Evolutionary conservation across 2,329 filamentous ascomycete species (phyloP).

Genomic region (Colletotrichum sp.): DNA sequence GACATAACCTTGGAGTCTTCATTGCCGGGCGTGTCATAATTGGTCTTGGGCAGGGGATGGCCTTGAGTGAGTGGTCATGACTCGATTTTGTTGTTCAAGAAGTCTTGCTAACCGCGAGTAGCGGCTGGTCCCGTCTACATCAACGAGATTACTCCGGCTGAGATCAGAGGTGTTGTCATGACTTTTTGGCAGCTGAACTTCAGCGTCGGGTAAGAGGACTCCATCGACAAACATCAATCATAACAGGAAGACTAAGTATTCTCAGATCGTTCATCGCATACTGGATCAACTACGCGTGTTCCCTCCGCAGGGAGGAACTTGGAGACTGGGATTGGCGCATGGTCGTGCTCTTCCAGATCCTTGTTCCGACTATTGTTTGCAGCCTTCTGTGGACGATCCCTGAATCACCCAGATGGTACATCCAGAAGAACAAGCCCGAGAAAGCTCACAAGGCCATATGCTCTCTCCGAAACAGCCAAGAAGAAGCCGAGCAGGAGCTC

Average conservation of each 20-base stretch:
- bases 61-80: constrained; percentile 52
- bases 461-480: constrained; percentile 65
- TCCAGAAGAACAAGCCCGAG: constrained; percentile 64
- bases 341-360: constrained; percentile 73
- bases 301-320: constrained; percentile 55
- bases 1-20: constrained; percentile 62
- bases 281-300: constrained; percentile 59
- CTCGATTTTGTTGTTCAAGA: neutral
- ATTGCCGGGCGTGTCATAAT: constrained; percentile 68
- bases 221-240: fast-evolving
- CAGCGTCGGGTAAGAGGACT: constrained; percentile 51
- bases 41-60: constrained; percentile 68
- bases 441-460: constrained; percentile 59
- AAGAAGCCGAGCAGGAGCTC: constrained; percentile 70
- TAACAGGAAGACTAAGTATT: neutral
- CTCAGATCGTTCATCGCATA: constrained; percentile 62
- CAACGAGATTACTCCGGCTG: constrained; percentile 66
- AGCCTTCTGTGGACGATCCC: constrained; percentile 67
- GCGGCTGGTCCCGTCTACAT: constrained; percentile 74
- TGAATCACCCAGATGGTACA: constrained; percentile 71
- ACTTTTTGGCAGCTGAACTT: constrained; percentile 74
- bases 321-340: constrained; percentile 77
- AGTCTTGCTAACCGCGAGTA: constrained; percentile 24
- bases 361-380: constrained; percentile 67
- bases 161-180: constrained; percentile 71